Evolutionary conservation across 495 filamentous ascomycete species (phyloP).

Genomic region (Neurospora sp.): DNA sequence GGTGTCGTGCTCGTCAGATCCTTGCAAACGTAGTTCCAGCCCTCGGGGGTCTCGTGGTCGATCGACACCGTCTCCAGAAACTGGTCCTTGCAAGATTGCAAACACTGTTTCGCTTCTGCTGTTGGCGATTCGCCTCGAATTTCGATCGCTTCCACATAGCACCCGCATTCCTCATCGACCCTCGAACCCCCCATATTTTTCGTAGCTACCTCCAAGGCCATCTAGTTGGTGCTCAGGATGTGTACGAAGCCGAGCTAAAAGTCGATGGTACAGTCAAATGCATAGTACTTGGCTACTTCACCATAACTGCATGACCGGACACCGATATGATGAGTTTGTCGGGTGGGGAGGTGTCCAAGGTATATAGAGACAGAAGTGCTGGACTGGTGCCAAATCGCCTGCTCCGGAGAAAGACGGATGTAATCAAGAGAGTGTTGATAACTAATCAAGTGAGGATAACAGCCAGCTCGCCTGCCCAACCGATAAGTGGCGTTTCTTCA

Average conservation of each 20-base stretch:
- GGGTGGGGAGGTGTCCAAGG: not conserved
- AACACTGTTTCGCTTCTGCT: conserved; percentile 8
- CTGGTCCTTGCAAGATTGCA: conserved; percentile 14
- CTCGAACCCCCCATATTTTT: conserved; percentile 2
- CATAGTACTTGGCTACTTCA: conserved; percentile 8
- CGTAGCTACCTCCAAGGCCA: conserved; percentile 1
- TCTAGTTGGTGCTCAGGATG: not conserved
- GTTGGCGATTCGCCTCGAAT: not conserved
- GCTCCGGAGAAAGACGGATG: not conserved
- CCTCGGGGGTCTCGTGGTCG: conserved; percentile 7
- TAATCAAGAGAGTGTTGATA: not conserved
- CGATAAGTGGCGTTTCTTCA: not conserved
- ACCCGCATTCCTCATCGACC: conserved; percentile 9
- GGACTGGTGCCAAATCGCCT: not conserved
- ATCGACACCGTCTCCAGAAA: conserved; percentile 10
- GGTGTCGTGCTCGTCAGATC: conserved; percentile 7
- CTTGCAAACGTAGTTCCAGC: conserved; percentile 11
- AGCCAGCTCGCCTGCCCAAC: not conserved
- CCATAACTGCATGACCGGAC: not conserved
- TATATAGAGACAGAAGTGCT: not conserved
- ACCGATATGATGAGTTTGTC: not conserved
- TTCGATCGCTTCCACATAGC: conserved; percentile 13
- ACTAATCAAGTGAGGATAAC: not conserved
- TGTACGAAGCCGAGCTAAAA: conserved; percentile 1
- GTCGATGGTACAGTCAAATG: conserved; percentile 5